Evolutionary conservation across 345 rosid species (phyloP).

Genomic region (Chamaenerion angustifolium): DNA sequence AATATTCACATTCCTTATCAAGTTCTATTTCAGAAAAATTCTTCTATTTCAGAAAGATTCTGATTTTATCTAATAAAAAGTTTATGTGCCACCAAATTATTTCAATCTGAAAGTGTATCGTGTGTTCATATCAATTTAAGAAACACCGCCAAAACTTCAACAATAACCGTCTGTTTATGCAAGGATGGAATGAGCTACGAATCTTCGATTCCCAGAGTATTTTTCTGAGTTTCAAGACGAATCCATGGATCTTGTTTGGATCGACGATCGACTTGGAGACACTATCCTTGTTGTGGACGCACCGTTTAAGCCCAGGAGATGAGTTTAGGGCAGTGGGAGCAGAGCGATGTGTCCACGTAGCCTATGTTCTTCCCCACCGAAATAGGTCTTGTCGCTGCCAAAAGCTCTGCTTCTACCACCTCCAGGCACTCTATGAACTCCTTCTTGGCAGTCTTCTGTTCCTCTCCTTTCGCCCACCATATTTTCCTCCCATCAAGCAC

Average conservation of each 20-base stretch:
- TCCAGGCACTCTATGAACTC: conserved; percentile 11
- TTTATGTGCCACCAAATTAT: too few species aligned
- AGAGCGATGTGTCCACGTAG: conserved; percentile 12
- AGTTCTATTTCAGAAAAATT: too few species aligned
- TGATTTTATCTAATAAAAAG: too few species aligned
- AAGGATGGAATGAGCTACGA: too few species aligned
- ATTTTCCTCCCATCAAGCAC: conserved; percentile 4
- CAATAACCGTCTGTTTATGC: too few species aligned
- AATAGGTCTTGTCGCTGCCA: conserved; percentile 12
- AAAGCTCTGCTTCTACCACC: conserved; percentile 16
- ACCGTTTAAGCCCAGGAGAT: conserved; percentile 11
- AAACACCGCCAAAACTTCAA: too few species aligned
- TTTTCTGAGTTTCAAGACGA: conserved; percentile 8
- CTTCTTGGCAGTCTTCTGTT: conserved; percentile 13
- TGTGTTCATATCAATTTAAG: too few species aligned
- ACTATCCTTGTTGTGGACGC: conserved; percentile 6
- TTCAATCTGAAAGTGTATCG: too few species aligned
- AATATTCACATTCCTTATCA: too few species aligned
- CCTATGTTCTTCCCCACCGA: conserved; percentile 14
- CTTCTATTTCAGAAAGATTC: too few species aligned
- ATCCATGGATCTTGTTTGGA: conserved; percentile 1
- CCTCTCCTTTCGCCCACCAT: conserved; percentile 11
- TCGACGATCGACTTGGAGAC: conserved; percentile 7
- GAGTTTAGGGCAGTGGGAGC: conserved; percentile 13
- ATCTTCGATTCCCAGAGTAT: background rate